Evolutionary conservation across 148 eudicot genomes (phyloP), one percentile per base, ranked within the genome.

Genomic region (Fallopia convolvulus): DNA sequence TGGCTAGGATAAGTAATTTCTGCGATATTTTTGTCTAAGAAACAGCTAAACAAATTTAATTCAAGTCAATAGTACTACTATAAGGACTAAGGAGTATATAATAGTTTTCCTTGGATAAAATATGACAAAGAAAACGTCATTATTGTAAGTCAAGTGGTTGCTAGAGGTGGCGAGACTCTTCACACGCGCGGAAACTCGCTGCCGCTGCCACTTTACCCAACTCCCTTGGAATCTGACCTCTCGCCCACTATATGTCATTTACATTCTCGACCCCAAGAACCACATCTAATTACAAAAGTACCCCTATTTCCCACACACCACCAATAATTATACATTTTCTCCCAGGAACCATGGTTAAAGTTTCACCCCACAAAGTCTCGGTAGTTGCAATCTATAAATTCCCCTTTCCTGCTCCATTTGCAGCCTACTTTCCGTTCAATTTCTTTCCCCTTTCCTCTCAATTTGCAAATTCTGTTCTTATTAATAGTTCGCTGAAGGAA

Each of bases 161-260:
- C 11, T 11, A 21, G 2, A 10, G 26, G 40, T 65, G 70, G 6
- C 40, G 70, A 65, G 40, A 65, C 70, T 65, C 39, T 65, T 18
- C 40, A 65, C 70, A 65, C 70, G 70, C 44, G 76, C 58, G 76
- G 76, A 74, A 74, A 74, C 58, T 13, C 76, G 76, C 53, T 74
- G 55, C 76, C 76, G 76, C 76, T 66, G 4, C 5, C 60, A 50
- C 55, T 18, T 17, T 13, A 20, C 75, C 75, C 75, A 72, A 72
- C 47, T 44, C 75, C 49, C 26, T 72, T 39, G 53, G 75, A 72
- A 72, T n/a, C 75, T 72, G 75, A 72, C 48, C 52, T 60, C 23
- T 60, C 66, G 60, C 32, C 75, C 52, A n/a, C 75, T 53, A 18
- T 18, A 5, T 14, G 10, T 4, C 20, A 20, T 61, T 61, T 61